Conservation (phyloP, 1,284 basidiomycete genomes). For the Ustilago tritici region DNA sequence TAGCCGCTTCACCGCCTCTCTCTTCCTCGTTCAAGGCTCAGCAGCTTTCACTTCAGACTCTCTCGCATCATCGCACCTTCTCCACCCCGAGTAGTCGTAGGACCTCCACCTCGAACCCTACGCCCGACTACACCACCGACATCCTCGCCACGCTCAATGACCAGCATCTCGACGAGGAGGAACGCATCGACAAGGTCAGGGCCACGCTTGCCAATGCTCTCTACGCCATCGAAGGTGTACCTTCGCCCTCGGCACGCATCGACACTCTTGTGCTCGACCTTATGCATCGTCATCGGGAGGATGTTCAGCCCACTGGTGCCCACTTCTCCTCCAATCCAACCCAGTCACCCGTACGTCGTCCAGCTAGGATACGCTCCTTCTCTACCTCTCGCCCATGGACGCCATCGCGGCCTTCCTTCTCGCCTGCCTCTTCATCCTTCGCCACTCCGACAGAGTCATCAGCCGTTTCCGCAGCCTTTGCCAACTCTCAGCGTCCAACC, state of each 20-base stretch:
- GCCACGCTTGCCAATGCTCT: constrained; percentile 46
- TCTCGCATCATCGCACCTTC: constrained; percentile 37
- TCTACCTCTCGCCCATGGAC: constrained; percentile 58
- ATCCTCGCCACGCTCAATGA: constrained; percentile 54
- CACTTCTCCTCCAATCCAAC: constrained; percentile 39
- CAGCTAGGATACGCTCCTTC: constrained; percentile 53
- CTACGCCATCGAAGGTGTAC: constrained; percentile 47
- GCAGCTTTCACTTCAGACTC: constrained; percentile 47
- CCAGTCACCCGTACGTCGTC: constrained; percentile 51
- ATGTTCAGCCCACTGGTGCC: constrained; percentile 52
- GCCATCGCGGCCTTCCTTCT: constrained; percentile 48
- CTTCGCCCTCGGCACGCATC: constrained; percentile 49
- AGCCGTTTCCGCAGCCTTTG: constrained; percentile 9
- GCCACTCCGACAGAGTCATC: constrained; percentile 24
- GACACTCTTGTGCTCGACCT: constrained; percentile 62
- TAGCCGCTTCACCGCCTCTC: constrained; percentile 48
- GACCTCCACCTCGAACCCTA: constrained; percentile 34
- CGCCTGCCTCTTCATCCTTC: constrained; percentile 39
- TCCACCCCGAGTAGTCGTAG: constrained; percentile 39
- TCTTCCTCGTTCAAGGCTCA: constrained; percentile 53
- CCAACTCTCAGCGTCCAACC: constrained; percentile 23
- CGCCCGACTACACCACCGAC: constrained; percentile 28
- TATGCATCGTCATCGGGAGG: constrained; percentile 62
- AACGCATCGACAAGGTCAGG: constrained; percentile 59
- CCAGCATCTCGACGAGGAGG: constrained; percentile 54